phyloP scores from a whole-genome alignment of 2,329 filamentous ascomycete species.

The Capronia coronata region DNA sequence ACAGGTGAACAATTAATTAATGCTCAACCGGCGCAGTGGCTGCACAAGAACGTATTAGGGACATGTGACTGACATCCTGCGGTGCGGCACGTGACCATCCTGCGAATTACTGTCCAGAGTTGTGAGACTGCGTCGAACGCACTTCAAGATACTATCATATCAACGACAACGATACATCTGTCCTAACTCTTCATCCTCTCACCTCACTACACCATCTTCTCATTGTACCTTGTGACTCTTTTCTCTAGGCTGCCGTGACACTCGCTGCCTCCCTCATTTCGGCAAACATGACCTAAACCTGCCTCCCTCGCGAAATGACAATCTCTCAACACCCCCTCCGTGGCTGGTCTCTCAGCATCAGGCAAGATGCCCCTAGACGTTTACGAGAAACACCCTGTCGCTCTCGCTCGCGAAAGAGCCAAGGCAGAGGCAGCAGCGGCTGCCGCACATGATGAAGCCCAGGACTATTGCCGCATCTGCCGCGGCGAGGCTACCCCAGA shows the following conservation, averaged over 20 bases:
- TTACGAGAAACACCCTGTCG: slow-evolving; percentile 8
- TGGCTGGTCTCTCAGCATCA: background rate
- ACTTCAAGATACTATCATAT: no score
- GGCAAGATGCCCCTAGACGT: slow-evolving; percentile 16
- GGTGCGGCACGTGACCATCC: no score
- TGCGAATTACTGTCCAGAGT: no score
- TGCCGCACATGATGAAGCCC: slow-evolving; percentile 35
- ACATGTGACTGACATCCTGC: no score
- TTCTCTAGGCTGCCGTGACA: background rate
- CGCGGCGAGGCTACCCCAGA: slow-evolving; percentile 74
- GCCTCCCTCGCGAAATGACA: slow-evolving; percentile 6
- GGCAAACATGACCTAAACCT: slow-evolving; percentile 2
- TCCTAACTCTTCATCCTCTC: no score
- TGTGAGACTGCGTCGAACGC: no score
- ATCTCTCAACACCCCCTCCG: background rate
- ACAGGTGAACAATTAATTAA: no score
- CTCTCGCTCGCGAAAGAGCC: slow-evolving; percentile 2
- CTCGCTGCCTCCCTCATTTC: background rate
- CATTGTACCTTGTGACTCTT: background rate
- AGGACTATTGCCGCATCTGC: slow-evolving; percentile 95
- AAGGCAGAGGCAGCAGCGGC: slow-evolving; percentile 13
- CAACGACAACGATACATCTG: no score
- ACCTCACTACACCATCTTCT: background rate
- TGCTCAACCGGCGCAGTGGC: no score
- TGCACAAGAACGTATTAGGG: no score